Conservation (phyloP, 176 grass and related monocot genomes). For the Calamus simplicifolius region DNA sequence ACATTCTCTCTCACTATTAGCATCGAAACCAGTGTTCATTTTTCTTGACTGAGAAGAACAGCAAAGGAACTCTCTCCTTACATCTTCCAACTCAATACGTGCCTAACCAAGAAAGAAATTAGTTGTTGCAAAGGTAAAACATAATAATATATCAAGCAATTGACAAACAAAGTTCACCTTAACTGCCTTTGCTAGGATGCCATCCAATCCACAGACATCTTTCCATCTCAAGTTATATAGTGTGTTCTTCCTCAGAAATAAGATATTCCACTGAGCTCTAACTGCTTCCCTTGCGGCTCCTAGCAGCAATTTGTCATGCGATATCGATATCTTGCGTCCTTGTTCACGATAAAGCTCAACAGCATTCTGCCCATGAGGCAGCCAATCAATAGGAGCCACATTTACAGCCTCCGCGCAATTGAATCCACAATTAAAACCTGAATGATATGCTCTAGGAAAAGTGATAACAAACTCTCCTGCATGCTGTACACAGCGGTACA, state of each 20-base stretch:
- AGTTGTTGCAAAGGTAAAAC: conserved; percentile 5
- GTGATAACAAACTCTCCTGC: conserved; percentile 90
- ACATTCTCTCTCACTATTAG: conserved; percentile 61
- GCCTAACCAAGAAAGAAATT: conserved; percentile 30
- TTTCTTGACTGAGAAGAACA: conserved; percentile 50
- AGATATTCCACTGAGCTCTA: conserved; percentile 78
- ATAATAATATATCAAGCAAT: conserved; percentile 9
- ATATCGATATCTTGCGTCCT: conserved; percentile 58
- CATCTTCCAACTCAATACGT: conserved; percentile 55
- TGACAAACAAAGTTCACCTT: conserved; percentile 44
- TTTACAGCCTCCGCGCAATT: conserved; percentile 99
- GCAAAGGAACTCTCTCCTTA: conserved; percentile 43
- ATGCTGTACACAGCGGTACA: conserved; percentile 68
- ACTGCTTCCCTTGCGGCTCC: conserved; percentile 74
- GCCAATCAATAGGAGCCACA: conserved; percentile 93
- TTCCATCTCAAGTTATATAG: conserved; percentile 69
- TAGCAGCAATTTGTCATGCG: conserved; percentile 88
- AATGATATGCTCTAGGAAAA: conserved; percentile 82
- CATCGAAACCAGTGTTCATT: conserved; percentile 77
- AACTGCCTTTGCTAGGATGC: conserved; percentile 56
- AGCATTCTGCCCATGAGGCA: conserved; percentile 83
- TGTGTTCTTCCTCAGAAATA: conserved; percentile 51
- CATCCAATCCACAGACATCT: conserved; percentile 53
- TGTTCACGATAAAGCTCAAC: conserved; percentile 85
- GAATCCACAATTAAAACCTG: conserved; percentile 93